Base-by-base conservation (phyloP, 2,329 filamentous ascomycete species). In the Penicillium griseofulvum region DNA sequence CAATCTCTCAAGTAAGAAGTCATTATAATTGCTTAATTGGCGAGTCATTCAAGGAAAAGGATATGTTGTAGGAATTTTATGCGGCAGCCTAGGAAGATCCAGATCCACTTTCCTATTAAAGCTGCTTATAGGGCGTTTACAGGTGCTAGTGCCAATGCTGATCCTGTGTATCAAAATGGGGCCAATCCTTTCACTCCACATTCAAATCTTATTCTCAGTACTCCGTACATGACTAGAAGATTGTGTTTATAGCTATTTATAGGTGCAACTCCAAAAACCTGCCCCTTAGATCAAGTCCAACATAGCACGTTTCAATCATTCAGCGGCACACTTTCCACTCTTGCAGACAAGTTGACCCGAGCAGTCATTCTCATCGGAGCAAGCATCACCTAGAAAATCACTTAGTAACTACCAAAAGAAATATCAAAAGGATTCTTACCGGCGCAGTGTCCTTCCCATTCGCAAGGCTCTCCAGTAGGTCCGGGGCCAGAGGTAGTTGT, bases 371-470 rank as follows among this genome's bases (percentile, higher is more conserved):
- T 43, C 42, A 3, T 49, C 37, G 28, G 54, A 57, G 44, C 59
- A 64, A 41, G 54, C 54, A 39, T 39, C 51, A 26, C 58, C 60
- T 62, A 49, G 4, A 19, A 28, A 8, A n/a, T 48, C 14, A 31
- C 2, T n/a, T 24, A 60, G 52, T 16, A 12, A 49, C 14, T 2
- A 17, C 1, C 22, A 4, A 26, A 26, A 22, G 3, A 36, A 24
- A 16, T 16, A 22, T n/a, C 12, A 14, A 4, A 29, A n/a, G 16
- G 5, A 10, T 14, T 22, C 49, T 38, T 57, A 68, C 64, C 65
- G 14, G 55, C 55, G 36, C 62, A 64, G 28, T 68, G 61, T 12
- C 54, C 63, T 5, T 53, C 22, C 62, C 65, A 67, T 2, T 56
- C 58, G 26, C 63, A 64, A 4, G 51, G 44, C 2, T 4, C 37